Conservation (phyloP, 768 basidiomycete genomes). For the Boletellus sp. region DNA sequence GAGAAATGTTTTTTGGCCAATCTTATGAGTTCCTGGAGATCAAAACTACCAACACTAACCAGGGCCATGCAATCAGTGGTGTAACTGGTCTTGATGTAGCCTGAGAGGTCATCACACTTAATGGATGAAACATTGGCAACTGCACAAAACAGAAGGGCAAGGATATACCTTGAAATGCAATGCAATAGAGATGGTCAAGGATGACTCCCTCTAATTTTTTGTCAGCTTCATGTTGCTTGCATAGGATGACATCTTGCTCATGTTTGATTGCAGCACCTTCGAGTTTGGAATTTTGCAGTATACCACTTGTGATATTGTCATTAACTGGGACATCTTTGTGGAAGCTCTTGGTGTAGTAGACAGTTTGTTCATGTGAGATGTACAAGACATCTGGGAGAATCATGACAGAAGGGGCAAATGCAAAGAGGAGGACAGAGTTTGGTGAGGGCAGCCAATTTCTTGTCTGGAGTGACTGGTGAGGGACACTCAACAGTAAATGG, state of each 20-base stretch:
- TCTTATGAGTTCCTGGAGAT: constrained; percentile 88
- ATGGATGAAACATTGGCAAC: constrained; percentile 61
- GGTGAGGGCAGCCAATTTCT: background rate
- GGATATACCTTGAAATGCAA: constrained; percentile 86
- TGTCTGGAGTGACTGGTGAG: constrained; percentile 6
- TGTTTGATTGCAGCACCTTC: constrained; percentile 85
- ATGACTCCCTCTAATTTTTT: constrained; percentile 98
- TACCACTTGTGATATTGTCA: constrained; percentile 97
- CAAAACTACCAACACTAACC: constrained; percentile 93
- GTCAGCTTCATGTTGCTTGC: constrained; percentile 98
- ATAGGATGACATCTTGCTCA: constrained; percentile 92
- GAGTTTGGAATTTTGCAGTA: constrained; percentile 94
- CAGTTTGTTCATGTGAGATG: constrained; percentile 97
- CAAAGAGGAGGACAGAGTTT: constrained; percentile 19
- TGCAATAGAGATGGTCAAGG: constrained; percentile 95
- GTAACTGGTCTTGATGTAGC: constrained; percentile 97
- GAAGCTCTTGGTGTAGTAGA: constrained; percentile 99
- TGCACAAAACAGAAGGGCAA: constrained; percentile 2
- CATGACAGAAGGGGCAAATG: constrained; percentile 24
- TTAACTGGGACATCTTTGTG: constrained; percentile 86
- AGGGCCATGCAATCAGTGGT: constrained; percentile 99
- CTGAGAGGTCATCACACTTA: constrained; percentile 79
- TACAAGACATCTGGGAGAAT: constrained; percentile 43
- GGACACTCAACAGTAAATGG: constrained; percentile 13
- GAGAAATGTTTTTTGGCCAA: constrained; percentile 95